A percentile compares a stretch with the other conserved stretches of the same genome.
These are phyloP conservation scores for Ceratocystis albifundus DNA, from an alignment of 2,329 filamentous ascomycete genomes.

Conservation along the genomic window DNA sequence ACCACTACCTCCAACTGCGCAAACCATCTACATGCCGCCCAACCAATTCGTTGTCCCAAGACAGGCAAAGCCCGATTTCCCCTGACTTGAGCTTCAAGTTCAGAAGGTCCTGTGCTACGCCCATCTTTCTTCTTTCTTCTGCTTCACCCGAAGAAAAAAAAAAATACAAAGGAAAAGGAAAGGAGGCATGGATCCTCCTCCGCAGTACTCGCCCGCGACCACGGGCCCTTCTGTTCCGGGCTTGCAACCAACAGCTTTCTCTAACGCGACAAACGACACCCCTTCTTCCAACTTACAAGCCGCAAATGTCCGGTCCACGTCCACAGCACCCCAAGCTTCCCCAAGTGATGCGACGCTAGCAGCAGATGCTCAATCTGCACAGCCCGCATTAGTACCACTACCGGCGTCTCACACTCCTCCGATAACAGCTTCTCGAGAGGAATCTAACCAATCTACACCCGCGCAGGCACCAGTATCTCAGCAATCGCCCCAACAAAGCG, in stretches of 20 bases:
- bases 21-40: slow-evolving; percentile 6
- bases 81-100: not conserved
- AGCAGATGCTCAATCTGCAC: not conserved
- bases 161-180: too few species aligned
- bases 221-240: not conserved
- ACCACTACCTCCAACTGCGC: not conserved
- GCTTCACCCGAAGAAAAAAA: not conserved
- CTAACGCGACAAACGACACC: not conserved
- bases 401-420: not conserved
- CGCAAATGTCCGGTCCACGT: not conserved
- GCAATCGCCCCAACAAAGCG: not conserved
- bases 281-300: not conserved
- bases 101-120: slow-evolving; percentile 4
- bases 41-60: not conserved
- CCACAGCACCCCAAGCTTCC: not conserved
- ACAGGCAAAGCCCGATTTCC: not conserved
- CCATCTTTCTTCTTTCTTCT: not conserved
- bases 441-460: not conserved
- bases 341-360: not conserved
- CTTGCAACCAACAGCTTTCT: not conserved
- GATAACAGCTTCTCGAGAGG: not conserved
- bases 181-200: slow-evolving; percentile 18
- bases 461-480: not conserved
- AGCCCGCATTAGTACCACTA: too few species aligned
- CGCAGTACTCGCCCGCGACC: slow-evolving; percentile 17